phyloP scores from a whole-genome alignment of 2,329 filamentous ascomycete genomes.

The Talaromyces sp. region DNA sequence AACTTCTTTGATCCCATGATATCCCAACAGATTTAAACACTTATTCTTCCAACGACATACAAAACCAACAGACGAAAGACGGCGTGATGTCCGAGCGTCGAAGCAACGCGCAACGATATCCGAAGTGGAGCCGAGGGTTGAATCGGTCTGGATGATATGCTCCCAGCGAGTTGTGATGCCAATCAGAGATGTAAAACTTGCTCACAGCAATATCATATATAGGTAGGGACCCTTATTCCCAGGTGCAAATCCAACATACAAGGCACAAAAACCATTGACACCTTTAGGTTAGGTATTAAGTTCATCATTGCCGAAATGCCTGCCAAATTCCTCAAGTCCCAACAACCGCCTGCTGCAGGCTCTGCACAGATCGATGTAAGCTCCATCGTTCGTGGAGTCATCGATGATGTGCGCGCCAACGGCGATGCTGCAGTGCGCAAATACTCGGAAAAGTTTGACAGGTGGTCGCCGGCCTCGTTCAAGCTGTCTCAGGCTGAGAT shows the following conservation, averaged over 20 bases:
- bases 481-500: conserved; percentile 50
- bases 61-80: neutral
- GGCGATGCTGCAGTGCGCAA: conserved; percentile 51
- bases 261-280: neutral
- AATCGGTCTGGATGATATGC: neutral
- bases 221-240: neutral
- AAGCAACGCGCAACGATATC: neutral
- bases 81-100: neutral
- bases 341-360: neutral
- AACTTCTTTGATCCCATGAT: too few relatives aligned
- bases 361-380: conserved; percentile 29
- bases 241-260: neutral
- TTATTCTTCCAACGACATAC: too few relatives aligned
- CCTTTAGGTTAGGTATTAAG: too few relatives aligned
- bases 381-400: conserved; percentile 49
- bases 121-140: neutral
- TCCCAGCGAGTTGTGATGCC: neutral
- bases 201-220: neutral
- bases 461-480: conserved; percentile 53
- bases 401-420: conserved; percentile 47
- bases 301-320: neutral
- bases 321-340: neutral
- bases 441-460: conserved; percentile 56
- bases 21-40: too few relatives aligned
- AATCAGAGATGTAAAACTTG: neutral